phyloP scores from a whole-genome alignment of 192 early-diverging fungal genomes.

The Coemansia guatemalensis region DNA sequence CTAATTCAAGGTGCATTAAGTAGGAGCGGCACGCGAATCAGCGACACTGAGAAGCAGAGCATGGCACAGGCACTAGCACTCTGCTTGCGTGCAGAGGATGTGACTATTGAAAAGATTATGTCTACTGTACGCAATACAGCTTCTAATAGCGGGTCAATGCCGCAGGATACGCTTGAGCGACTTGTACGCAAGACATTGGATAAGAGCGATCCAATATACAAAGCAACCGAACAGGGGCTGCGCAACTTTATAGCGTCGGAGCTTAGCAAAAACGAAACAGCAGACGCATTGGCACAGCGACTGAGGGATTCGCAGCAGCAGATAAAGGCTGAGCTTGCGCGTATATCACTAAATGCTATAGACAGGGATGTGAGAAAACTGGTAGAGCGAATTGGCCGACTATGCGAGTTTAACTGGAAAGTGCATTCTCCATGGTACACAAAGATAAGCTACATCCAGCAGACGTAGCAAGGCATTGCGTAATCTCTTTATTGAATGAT shows the following conservation, averaged over 20 bases:
- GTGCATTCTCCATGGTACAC: slow-evolving; percentile 38
- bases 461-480: neutral
- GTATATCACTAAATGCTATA: slow-evolving; percentile 14
- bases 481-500: neutral
- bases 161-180: neutral
- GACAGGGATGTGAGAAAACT: slow-evolving; percentile 13
- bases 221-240: slow-evolving; percentile 22
- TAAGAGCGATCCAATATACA: slow-evolving; percentile 31
- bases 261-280: slow-evolving; percentile 13
- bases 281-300: slow-evolving; percentile 8
- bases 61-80: slow-evolving; percentile 8
- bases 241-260: slow-evolving; percentile 24
- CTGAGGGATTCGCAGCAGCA: slow-evolving; percentile 4
- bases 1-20: slow-evolving; percentile 6
- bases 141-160: neutral
- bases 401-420: slow-evolving; percentile 46
- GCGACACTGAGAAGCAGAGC: slow-evolving; percentile 8
- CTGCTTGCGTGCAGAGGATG: slow-evolving; percentile 19
- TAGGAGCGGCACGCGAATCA: neutral
- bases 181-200: slow-evolving; percentile 35
- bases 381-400: slow-evolving; percentile 20
- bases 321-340: slow-evolving; percentile 12
- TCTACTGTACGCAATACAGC: neutral
- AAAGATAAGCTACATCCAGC: slow-evolving; percentile 12
- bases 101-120: slow-evolving; percentile 29